Base-by-base conservation (phyloP, 495 filamentous ascomycete species). In the Podospora pseudocomata region DNA sequence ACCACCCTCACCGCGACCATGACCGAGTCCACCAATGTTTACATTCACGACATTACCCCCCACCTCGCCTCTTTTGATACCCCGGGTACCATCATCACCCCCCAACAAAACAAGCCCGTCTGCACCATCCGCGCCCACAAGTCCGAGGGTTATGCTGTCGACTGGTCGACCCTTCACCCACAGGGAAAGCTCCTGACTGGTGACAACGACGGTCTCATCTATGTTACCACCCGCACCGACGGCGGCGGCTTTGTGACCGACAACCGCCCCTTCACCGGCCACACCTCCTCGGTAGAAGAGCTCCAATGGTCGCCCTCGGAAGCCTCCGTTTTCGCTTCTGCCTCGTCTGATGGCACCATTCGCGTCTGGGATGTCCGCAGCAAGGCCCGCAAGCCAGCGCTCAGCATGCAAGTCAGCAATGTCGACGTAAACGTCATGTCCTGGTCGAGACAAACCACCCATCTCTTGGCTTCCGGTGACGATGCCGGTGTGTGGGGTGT, bases 291-390 rank as follows among this genome's bases (percentile, higher is more conserved):
- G 55, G 88, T 99, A 20, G 95, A 99, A 80, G 95, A 99, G 74
- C 81, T 99, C 39, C 95, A 97, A 75, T 99, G 95, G 95, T 94
- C 90, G 26, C 95, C 95, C 0, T 90, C 88, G 61, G 95, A 99
- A 80, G 86, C 85, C 60, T 92, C 92, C 68, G 94, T 98, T 15
- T 97, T 98, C 73, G 91, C 94, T 0, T 96, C 93, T 4, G 94
- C 92, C 9, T 93, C 93, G 54, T 92, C 89, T 74, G 95, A 99
- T 77, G 94, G 95, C 59, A 96, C 92, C 3, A 90, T 99, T 70
- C 93, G 94, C 74, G 88, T 99, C 44, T 99, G 94, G 91, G 95
- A 99, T 76, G 88, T 94, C 58, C 90, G 95, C 44, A 92, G 90
- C 68, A 96, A 96, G 82, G 90, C 88, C 67, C 88, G 91, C 70